These are phyloP conservation scores for Amanita thiersii DNA, from an alignment of 768 basidiomycete species.

Conservation along the genomic window DNA sequence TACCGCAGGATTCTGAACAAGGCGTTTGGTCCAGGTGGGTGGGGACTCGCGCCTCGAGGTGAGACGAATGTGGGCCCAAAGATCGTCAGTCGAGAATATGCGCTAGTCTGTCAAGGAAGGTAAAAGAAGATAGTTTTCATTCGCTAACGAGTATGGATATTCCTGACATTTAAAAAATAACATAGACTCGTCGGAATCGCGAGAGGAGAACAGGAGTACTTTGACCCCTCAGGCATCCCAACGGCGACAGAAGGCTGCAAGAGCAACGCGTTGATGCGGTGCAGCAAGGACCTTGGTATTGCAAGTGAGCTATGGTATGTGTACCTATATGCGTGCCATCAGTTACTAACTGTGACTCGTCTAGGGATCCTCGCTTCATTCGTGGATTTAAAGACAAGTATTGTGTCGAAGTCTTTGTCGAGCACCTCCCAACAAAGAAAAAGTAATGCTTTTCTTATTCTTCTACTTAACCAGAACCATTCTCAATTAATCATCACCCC, in stretches of 20 bases:
- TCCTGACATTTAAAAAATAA: background rate
- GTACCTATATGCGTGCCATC: background rate
- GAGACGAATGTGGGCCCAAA: slow-evolving; percentile 86
- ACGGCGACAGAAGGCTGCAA: slow-evolving; percentile 95
- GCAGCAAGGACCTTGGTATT: slow-evolving; percentile 93
- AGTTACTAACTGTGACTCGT: background rate
- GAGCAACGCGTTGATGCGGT: slow-evolving; percentile 95
- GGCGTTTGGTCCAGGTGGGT: slow-evolving; percentile 94
- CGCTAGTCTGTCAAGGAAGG: slow-evolving; percentile 88
- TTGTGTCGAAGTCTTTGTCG: slow-evolving; percentile 79
- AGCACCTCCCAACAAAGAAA: slow-evolving; percentile 79
- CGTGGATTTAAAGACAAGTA: slow-evolving; percentile 83
- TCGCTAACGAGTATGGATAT: background rate
- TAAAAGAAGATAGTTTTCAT: slow-evolving; percentile 25
- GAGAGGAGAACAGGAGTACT: slow-evolving; percentile 94
- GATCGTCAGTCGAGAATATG: slow-evolving; percentile 90
- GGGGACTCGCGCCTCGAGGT: slow-evolving; percentile 92
- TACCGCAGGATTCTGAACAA: slow-evolving; percentile 87
- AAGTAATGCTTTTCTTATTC: slow-evolving; percentile 53
- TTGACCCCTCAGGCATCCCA: slow-evolving; percentile 82
- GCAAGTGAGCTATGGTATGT: slow-evolving; percentile 92
- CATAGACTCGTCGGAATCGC: slow-evolving; percentile 81
- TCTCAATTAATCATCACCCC: slow-evolving; percentile 4
- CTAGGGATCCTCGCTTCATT: slow-evolving; percentile 93
- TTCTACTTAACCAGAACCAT: background rate